phyloP scores from a whole-genome alignment of 73 alveolate species.

The Stentor coeruleus region DNA sequence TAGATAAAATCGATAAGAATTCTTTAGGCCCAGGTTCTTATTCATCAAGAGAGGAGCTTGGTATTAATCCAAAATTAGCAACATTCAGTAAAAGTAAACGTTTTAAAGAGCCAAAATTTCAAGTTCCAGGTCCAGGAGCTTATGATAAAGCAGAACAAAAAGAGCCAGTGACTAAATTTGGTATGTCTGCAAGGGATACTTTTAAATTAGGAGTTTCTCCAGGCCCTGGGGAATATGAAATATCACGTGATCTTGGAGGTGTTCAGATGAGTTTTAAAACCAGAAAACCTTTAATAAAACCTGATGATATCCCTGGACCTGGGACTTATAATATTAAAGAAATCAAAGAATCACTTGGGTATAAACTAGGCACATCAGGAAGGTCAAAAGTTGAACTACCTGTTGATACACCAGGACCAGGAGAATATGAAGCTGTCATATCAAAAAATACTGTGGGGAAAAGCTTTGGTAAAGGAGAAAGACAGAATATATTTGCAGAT shows the following conservation, averaged over 20 bases:
- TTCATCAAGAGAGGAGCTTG: background rate
- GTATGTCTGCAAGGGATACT: background rate
- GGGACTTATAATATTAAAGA: background rate
- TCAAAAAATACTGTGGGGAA: background rate
- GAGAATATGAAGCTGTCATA: background rate
- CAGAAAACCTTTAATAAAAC: background rate
- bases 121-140: conserved; percentile 8
- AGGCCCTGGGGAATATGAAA: background rate
- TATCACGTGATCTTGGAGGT: background rate
- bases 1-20: background rate
- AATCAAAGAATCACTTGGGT: background rate
- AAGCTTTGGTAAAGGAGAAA: background rate
- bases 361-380: background rate
- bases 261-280: background rate
- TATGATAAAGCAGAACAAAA: background rate
- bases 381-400: background rate
- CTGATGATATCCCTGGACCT: background rate
- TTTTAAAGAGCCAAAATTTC: too few relatives aligned
- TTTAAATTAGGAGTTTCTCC: background rate
- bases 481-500: background rate
- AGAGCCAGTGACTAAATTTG: background rate
- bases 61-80: background rate
- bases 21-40: background rate
- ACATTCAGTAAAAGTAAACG: background rate
- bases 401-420: background rate